A percentile compares a stretch with the other conserved stretches of the same genome.
Conservation (phyloP, 306 rosid species). For the Corylus avellana region DNA sequence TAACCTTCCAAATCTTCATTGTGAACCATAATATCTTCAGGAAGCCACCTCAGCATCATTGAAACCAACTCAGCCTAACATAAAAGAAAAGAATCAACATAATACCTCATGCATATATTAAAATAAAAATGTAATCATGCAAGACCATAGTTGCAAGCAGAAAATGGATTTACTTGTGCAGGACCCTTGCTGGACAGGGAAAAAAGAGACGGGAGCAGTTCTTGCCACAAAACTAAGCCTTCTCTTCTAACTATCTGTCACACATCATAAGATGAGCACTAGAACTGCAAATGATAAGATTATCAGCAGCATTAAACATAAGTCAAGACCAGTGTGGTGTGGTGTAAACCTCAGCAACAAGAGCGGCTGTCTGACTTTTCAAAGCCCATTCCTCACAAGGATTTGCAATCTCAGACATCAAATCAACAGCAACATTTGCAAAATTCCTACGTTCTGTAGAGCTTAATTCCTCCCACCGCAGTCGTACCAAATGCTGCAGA, state of each 20-base stretch:
- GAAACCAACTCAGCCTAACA: conserved; percentile 93
- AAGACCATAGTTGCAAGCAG: conserved; percentile 16
- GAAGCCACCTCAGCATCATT: conserved; percentile 98
- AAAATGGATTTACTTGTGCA: conserved; percentile 60
- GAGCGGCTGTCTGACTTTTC: conserved; percentile 97
- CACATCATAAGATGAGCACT: conserved; percentile 24
- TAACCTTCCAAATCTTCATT: conserved; percentile 98
- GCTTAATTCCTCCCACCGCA: conserved; percentile 90
- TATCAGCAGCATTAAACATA: conserved; percentile 14
- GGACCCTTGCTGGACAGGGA: conserved; percentile 87
- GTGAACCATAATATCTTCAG: conserved; percentile 95
- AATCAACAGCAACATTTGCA: conserved; percentile 67
- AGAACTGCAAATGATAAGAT: conserved; percentile 19
- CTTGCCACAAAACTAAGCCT: conserved; percentile 76
- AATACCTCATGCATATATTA: conserved; percentile 15
- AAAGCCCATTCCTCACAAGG: conserved; percentile 92
- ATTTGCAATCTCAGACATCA: conserved; percentile 85
- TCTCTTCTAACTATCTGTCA: conserved; percentile 88
- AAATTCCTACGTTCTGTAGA: conserved; percentile 66
- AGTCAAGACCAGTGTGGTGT: conserved; percentile 16
- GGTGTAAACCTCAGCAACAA: conserved; percentile 83
- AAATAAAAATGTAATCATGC: conserved; percentile 16
- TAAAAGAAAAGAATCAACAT: conserved; percentile 17
- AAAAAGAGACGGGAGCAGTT: conserved; percentile 66
- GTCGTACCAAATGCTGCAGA: conserved; percentile 86